A percentile compares a stretch with the other conserved stretches of the same genome.
Conservation (phyloP, 768 basidiomycete genomes). For the Boletus reticulatus region DNA sequence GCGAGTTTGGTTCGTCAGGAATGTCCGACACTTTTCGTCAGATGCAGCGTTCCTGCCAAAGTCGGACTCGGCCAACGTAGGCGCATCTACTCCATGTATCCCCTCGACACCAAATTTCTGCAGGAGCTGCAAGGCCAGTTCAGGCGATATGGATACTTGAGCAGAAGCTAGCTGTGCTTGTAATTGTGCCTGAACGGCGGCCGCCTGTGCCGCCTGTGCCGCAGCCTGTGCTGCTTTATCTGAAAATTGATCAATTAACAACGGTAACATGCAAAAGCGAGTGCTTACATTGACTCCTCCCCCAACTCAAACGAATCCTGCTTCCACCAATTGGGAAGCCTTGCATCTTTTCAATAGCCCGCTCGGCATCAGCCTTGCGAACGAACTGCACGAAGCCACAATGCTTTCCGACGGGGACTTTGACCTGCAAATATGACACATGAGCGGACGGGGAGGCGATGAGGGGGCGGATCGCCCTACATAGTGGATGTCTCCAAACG, state of each 20-base stretch:
- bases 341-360: slow-evolving; percentile 95
- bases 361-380: slow-evolving; percentile 86
- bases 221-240: slow-evolving; percentile 92
- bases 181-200: slow-evolving; percentile 54
- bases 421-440: slow-evolving; percentile 54
- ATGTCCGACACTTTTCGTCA: slow-evolving; percentile 26
- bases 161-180: slow-evolving; percentile 33
- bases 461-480: slow-evolving; percentile 42
- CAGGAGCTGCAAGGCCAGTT: slow-evolving; percentile 61
- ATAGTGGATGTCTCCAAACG: slow-evolving; percentile 93
- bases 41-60: slow-evolving; percentile 14
- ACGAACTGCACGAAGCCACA: slow-evolving; percentile 97
- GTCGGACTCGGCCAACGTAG: slow-evolving; percentile 7
- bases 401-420: slow-evolving; percentile 94
- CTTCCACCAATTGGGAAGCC: slow-evolving; percentile 94
- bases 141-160: slow-evolving; percentile 44
- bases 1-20: slow-evolving; percentile 19
- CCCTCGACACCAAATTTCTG: slow-evolving; percentile 52
- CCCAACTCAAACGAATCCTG: slow-evolving; percentile 90
- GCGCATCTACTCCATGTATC: slow-evolving; percentile 28
- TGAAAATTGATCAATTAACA: slow-evolving; percentile 26
- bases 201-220: slow-evolving; percentile 77
- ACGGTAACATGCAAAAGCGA: neutral
- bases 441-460: slow-evolving; percentile 3
- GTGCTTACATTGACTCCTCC: slow-evolving; percentile 78